These are phyloP conservation scores for Pseudogymnoascus sp. DNA, from an alignment of 2,329 filamentous ascomycete species.

Conservation along the genomic window DNA sequence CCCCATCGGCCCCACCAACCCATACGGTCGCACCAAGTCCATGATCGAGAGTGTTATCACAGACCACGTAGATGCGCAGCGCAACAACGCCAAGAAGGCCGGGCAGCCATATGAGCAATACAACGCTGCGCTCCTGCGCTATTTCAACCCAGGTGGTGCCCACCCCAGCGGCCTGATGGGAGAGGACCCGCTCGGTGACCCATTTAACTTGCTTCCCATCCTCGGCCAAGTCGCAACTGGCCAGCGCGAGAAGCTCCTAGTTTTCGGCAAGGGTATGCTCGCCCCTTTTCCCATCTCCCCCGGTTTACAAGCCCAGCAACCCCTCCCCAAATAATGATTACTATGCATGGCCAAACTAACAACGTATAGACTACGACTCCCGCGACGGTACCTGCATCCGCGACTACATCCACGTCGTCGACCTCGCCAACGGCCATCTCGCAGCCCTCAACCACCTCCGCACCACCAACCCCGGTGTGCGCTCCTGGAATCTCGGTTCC, in stretches of 20 bases:
- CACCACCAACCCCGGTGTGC: constrained; percentile 76
- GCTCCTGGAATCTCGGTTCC: constrained; percentile 94
- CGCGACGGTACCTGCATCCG: constrained; percentile 89
- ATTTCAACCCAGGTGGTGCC: constrained; percentile 95
- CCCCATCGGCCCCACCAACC: constrained; percentile 93
- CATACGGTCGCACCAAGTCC: constrained; percentile 94
- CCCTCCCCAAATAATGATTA: background rate
- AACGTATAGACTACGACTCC: constrained; percentile 71
- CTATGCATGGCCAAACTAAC: constrained; percentile 13
- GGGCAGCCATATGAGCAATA: constrained; percentile 72
- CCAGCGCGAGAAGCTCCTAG: constrained; percentile 85
- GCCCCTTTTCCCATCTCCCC: no score
- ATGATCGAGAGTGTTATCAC: constrained; percentile 87
- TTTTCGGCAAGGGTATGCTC: constrained; percentile 80
- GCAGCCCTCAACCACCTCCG: constrained; percentile 86
- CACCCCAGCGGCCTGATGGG: constrained; percentile 97
- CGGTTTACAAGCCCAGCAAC: background rate
- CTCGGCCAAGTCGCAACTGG: constrained; percentile 94
- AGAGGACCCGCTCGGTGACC: constrained; percentile 91
- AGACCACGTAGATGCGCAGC: constrained; percentile 81
- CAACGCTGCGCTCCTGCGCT: constrained; percentile 89
- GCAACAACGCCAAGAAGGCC: constrained; percentile 72
- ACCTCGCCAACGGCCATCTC: constrained; percentile 79
- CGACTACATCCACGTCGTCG: constrained; percentile 96
- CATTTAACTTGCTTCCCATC: constrained; percentile 90